Percentiles rank a stretch among this genome's conserved stretches.
These are phyloP conservation scores for Fonsecaea multimorphosa DNA, from an alignment of 2,329 filamentous ascomycete genomes.

Conservation along the genomic window DNA sequence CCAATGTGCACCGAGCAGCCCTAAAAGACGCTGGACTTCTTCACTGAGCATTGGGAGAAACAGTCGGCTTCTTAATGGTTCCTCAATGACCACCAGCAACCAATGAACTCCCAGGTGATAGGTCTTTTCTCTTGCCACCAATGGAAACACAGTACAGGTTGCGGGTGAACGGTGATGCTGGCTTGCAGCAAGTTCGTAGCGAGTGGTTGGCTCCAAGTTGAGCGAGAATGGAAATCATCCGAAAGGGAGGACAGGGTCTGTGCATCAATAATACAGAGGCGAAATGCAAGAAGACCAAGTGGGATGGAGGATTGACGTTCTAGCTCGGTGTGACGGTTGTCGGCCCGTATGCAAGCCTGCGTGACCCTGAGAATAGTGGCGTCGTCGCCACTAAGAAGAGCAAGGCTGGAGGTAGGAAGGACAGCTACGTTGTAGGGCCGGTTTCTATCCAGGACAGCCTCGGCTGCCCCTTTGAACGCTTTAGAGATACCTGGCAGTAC, in stretches of 20 bases:
- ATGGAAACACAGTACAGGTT: background rate
- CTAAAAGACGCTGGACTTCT: conserved; percentile 38
- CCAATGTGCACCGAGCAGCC: conserved; percentile 35
- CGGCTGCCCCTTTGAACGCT: background rate
- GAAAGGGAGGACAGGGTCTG: conserved; percentile 1
- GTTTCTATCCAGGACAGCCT: conserved; percentile 2
- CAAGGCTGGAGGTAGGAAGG: conserved; percentile 20
- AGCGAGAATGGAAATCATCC: background rate
- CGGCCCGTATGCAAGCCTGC: conserved; percentile 10
- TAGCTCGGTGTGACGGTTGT: conserved; percentile 5
- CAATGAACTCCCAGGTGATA: background rate
- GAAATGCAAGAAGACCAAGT: background rate
- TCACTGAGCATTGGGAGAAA: conserved; percentile 20
- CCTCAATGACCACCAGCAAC: background rate
- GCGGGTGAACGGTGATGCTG: background rate
- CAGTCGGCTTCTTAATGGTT: conserved; percentile 20
- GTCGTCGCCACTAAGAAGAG: background rate
- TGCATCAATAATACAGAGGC: background rate
- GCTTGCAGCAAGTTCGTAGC: background rate
- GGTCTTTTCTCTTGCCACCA: background rate
- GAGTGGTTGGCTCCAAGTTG: conserved; percentile 2
- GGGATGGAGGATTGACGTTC: background rate
- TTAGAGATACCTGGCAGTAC: background rate
- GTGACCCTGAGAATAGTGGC: conserved; percentile 1
- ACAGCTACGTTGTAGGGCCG: background rate